Evolutionary conservation across 495 filamentous ascomycete genomes (phyloP), one percentile per base, ranked within the genome.

Genomic region (Penicillium ucsense): DNA sequence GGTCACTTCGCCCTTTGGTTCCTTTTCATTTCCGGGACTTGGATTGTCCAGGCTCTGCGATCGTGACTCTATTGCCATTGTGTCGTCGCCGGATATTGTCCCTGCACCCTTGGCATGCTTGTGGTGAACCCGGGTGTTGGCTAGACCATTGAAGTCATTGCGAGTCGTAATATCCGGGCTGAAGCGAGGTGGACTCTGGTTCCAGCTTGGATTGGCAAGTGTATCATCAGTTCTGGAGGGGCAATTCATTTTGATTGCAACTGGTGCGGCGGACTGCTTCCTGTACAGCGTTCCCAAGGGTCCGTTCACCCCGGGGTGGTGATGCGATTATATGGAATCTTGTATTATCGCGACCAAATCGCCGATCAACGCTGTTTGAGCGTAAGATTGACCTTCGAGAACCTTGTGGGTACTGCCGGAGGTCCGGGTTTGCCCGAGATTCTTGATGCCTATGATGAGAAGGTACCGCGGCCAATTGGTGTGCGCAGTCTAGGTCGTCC

Each of bases 141-240:
- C 63, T 39, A 72, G 63, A 36, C 80, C 79, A 51, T 83, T 84
- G 38, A 84, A 74, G 50, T 84, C 80, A 61, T 77, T 73, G 45
- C 80, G 67, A 29, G 80, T 82, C 8, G 81, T 84, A 41, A 70
- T 61, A 48, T 82, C 80, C 3, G 75, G 67, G 47, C 73, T 77
- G 42, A 83, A 59, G 8, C 66, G 61, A 9, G 73, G 62, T 35
- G 81, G 76, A 46, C 68, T 82, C 56, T 84, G 80, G 57, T 82
- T 85, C 71, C 75, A 80, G 41, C 61, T 68, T 9, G 72, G 76
- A 45, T 78, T 68, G 6, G 69, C 64, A 28, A 73, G 59, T 10
- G 71, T 72, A 43, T 83, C 77, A 43, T 83, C 80, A n/a, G 67
- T 80, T 47, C 79, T 64, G 9, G 80, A 83, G 30, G 79, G 80